A percentile compares a stretch with the other conserved stretches of the same genome.
Evolutionary conservation across 2,329 filamentous ascomycete species (phyloP).

Genomic region (Ophiostoma australiae): DNA sequence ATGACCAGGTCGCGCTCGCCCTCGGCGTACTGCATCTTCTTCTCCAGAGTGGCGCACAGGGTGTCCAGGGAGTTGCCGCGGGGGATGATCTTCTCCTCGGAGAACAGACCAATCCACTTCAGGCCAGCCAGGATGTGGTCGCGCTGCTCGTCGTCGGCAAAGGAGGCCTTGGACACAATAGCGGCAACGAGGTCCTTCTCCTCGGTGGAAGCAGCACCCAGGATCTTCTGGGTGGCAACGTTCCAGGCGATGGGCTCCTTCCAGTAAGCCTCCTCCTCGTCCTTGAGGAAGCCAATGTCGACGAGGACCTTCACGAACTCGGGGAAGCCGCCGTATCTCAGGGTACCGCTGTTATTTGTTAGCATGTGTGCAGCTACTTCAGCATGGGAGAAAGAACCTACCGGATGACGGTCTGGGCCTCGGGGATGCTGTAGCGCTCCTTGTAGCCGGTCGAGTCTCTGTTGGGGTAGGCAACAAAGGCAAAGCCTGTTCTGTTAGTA

Average conservation of each 20-base stretch:
- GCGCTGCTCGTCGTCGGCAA: slow-evolving; percentile 64
- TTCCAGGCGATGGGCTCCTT: slow-evolving; percentile 71
- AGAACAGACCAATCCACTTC: slow-evolving; percentile 63
- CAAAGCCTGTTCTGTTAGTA: slow-evolving; percentile 51
- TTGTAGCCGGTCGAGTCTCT: slow-evolving; percentile 82
- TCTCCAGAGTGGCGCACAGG: slow-evolving; percentile 81
- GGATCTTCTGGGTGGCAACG: slow-evolving; percentile 72
- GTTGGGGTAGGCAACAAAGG: slow-evolving; percentile 93
- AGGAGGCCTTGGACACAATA: slow-evolving; percentile 70
- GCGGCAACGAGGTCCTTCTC: slow-evolving; percentile 68
- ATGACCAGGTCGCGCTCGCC: slow-evolving; percentile 81
- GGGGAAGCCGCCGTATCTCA: slow-evolving; percentile 85
- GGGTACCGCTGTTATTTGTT: slow-evolving; percentile 49
- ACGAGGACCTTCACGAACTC: slow-evolving; percentile 84
- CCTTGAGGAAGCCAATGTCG: slow-evolving; percentile 81
- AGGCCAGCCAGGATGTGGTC: slow-evolving; percentile 59
- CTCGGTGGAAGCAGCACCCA: slow-evolving; percentile 61
- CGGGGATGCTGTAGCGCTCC: slow-evolving; percentile 85
- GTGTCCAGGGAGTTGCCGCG: slow-evolving; percentile 80
- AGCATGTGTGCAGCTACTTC: background rate
- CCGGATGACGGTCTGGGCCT: slow-evolving; percentile 76
- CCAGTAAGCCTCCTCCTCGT: slow-evolving; percentile 61
- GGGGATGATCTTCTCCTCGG: slow-evolving; percentile 62
- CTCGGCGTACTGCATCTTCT: slow-evolving; percentile 84
- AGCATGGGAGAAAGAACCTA: slow-evolving; percentile 34